phyloP scores from a whole-genome alignment of 345 rosid species.

The Populus alba region DNA sequence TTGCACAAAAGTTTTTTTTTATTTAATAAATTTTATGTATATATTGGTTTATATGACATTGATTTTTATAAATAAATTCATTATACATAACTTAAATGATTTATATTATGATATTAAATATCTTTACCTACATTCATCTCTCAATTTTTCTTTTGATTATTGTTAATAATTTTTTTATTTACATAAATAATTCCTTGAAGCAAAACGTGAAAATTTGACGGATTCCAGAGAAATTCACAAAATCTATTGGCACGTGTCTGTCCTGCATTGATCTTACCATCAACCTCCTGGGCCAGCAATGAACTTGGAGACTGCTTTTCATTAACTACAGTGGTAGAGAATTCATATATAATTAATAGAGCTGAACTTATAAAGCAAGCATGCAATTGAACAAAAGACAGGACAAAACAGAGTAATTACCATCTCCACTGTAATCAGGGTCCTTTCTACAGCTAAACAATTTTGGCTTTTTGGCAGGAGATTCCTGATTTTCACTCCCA shows the following conservation, averaged over 20 bases:
- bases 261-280: slow-evolving; percentile 28
- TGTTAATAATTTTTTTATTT: too few species aligned
- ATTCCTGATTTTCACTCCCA: slow-evolving; percentile 42
- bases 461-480: slow-evolving; percentile 43
- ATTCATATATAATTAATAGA: slow-evolving; percentile 11
- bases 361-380: neutral
- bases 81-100: too few species aligned
- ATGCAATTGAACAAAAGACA: neutral
- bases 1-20: too few species aligned
- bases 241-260: neutral
- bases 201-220: too few species aligned
- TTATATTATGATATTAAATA: too few species aligned
- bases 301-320: slow-evolving; percentile 38
- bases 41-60: too few species aligned
- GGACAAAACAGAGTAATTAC: slow-evolving; percentile 29
- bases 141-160: too few species aligned
- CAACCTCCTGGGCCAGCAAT: slow-evolving; percentile 39
- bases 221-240: too few species aligned
- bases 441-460: slow-evolving; percentile 41
- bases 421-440: slow-evolving; percentile 34
- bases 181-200: too few species aligned
- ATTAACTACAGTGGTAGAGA: slow-evolving; percentile 35
- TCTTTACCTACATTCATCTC: fast-evolving
- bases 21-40: too few species aligned
- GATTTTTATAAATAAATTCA: too few species aligned